Evolutionary conservation across 164 flowering plant genomes (phyloP).

Genomic region (Akebia trifoliata): DNA sequence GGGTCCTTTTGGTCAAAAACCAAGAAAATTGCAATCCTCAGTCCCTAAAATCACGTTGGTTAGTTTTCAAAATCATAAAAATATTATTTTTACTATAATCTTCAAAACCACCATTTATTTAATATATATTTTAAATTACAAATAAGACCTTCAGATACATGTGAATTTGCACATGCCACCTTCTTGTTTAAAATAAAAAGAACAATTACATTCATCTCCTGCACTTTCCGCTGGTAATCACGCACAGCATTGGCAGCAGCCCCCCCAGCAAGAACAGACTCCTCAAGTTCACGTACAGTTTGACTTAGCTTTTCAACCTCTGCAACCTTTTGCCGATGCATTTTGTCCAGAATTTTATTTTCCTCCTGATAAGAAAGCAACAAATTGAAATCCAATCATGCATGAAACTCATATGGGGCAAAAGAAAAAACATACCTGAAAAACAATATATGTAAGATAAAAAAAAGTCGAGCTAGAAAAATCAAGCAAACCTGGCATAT

Average conservation of each 20-base stretch:
- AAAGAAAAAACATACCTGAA: not conserved
- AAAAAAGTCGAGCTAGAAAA: not conserved
- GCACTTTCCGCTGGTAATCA: not conserved
- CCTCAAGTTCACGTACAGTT: conserved; percentile 40
- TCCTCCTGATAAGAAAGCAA: conserved; percentile 60
- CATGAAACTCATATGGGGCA: too few relatives aligned
- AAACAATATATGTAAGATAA: too few relatives aligned
- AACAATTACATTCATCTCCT: conserved; percentile 73
- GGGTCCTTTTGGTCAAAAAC: too few relatives aligned
- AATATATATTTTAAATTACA: too few relatives aligned
- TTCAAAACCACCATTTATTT: too few relatives aligned
- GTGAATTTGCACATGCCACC: too few relatives aligned
- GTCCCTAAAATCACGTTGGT: too few relatives aligned
- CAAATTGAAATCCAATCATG: not conserved
- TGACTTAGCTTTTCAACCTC: too few relatives aligned
- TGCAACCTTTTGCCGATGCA: conserved; percentile 94
- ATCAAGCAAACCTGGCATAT: conserved; percentile 72
- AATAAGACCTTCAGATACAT: too few relatives aligned
- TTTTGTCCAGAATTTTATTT: conserved; percentile 85
- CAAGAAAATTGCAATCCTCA: too few relatives aligned
- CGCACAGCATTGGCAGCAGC: not conserved
- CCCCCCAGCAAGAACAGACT: not conserved
- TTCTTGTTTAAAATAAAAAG: not conserved
- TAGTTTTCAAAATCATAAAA: too few relatives aligned
- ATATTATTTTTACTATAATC: too few relatives aligned